A percentile compares a stretch with the other conserved stretches of the same genome.
Conservation (phyloP, 2,329 filamentous ascomycete species). For the Ambrosiella beaveri region DNA sequence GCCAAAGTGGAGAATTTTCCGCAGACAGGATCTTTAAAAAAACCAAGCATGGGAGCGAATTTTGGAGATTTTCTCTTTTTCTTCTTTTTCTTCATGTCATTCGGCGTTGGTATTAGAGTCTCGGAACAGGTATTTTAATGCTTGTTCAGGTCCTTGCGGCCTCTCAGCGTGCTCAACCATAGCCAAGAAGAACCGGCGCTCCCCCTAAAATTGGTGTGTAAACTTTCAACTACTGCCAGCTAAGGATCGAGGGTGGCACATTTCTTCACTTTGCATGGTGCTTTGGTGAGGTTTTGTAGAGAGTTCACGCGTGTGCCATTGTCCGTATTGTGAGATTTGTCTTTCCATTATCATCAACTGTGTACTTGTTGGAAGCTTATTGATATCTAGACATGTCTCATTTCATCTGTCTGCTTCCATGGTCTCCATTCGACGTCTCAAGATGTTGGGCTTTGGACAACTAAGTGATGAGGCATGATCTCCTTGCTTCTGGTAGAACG, state of each 20-base stretch:
- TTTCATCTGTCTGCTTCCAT: conserved; percentile 1
- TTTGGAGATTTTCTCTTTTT: conserved; percentile 22
- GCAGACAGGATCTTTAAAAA: conserved; percentile 7
- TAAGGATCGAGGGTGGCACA: conserved; percentile 14
- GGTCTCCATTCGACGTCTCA: conserved; percentile 30
- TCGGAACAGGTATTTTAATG: conserved; percentile 83
- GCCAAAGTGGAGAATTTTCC: conserved; percentile 2
- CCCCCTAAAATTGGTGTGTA: conserved; percentile 47
- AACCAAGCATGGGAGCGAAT: neutral
- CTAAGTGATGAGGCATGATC: conserved; percentile 60
- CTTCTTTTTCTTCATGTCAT: conserved; percentile 54
- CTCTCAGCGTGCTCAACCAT: conserved; percentile 96
- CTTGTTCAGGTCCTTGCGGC: conserved; percentile 72
- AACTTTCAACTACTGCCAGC: conserved; percentile 28
- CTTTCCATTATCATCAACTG: neutral
- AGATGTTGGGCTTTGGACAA: conserved; percentile 66
- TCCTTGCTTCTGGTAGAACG: conserved; percentile 68
- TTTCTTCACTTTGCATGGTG: conserved; percentile 7
- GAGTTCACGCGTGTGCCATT: neutral
- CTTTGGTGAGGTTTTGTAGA: neutral
- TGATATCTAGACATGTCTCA: neutral
- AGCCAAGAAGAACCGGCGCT: conserved; percentile 66
- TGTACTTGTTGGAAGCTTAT: too few relatives aligned
- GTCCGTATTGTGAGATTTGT: neutral
- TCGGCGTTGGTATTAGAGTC: conserved; percentile 97